phyloP scores from a whole-genome alignment of 2,329 filamentous ascomycete genomes.

The Drechslerella stenobrocha region DNA sequence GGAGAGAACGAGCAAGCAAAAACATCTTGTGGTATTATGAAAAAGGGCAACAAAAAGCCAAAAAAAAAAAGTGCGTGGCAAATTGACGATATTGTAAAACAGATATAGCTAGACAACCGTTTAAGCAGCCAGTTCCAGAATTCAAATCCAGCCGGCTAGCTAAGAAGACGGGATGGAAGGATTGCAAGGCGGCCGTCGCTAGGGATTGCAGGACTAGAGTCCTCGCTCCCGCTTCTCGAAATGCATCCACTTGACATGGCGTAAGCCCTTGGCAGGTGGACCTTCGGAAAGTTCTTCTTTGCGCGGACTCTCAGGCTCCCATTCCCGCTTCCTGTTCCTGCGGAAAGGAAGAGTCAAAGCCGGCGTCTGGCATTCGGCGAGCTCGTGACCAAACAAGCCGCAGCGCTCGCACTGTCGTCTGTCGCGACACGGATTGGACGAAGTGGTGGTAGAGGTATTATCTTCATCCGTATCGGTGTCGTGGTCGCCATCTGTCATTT shows the following conservation, averaged over 20 bases:
- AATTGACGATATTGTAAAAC: too few relatives aligned
- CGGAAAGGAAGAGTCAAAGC: constrained; percentile 21
- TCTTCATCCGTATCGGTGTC: constrained; percentile 34
- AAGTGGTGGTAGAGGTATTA: constrained; percentile 45
- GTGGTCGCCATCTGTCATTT: constrained; percentile 39
- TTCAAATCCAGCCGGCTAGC: too few relatives aligned
- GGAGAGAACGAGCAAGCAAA: too few relatives aligned
- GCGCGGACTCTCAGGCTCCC: constrained; percentile 37
- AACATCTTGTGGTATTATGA: too few relatives aligned
- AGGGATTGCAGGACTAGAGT: constrained; percentile 10
- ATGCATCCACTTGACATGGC: constrained; percentile 48
- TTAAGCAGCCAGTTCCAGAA: too few relatives aligned
- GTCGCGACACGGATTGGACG: constrained; percentile 42
- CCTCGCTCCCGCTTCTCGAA: constrained; percentile 26
- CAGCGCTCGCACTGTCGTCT: constrained; percentile 48
- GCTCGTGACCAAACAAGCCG: constrained; percentile 45
- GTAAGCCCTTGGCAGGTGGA: constrained; percentile 41
- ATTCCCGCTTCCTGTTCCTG: constrained; percentile 41
- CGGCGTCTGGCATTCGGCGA: constrained; percentile 43
- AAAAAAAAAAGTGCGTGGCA: too few relatives aligned
- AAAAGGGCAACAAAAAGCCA: too few relatives aligned
- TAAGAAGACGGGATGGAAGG: too few relatives aligned
- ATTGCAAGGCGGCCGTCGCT: too few relatives aligned
- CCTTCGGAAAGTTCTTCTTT: constrained; percentile 34
- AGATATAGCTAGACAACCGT: too few relatives aligned